Base-by-base conservation (phyloP, 2,329 filamentous ascomycete species). In the Nigrospora osmanthi region DNA sequence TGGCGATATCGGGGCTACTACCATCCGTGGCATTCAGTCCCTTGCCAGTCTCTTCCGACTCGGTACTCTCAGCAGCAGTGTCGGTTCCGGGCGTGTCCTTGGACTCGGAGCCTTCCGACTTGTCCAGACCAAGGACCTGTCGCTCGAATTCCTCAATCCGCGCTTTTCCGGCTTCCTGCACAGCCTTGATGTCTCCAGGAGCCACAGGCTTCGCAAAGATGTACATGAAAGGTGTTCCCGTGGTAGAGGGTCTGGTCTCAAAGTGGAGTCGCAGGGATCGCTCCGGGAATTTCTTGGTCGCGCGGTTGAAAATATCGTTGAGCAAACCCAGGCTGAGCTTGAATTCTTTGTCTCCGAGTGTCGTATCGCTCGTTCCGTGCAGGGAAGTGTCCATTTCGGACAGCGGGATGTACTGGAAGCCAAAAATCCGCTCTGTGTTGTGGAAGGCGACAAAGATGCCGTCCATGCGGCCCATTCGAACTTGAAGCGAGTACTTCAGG, bases 361-460 rank as follows among this genome's bases (percentile, higher is more conserved):
- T 58, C 15, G 56, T 72, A 55, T 89, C 73, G 0, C 62, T 57
- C 42, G 88, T 84, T 17, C 89, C 89, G 60, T 98, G 94, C n/a
- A 98, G 66, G 1, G 88, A 78, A n/a, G 74, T 61, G 61, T 98
- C 93, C 85, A 98, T 89, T 59, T 98, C 93, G 4, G 78, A 62
- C 13, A 97, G 67, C 47, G 82, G 83, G 48, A 98, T 77, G 61
- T 98, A 98, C 64, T 98, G 93, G 64, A 98, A 98, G 6, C 93
- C 93, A 60, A 98, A 98, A 41, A 98, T 95, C 45, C 90, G 85
- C 64, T 90, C 77, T 2, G 89, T 87, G 61, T 98, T 98, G 70
- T 98, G 93, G 61, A 83, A 98, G 3, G 93, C 93, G 17, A 97
- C 87, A 59, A 97, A 98, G 41, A 97, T 96, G 44, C 93, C 93